Evolutionary conservation across 2,329 filamentous ascomycete genomes (phyloP).

Genomic region (Ophiostoma pallidulum): DNA sequence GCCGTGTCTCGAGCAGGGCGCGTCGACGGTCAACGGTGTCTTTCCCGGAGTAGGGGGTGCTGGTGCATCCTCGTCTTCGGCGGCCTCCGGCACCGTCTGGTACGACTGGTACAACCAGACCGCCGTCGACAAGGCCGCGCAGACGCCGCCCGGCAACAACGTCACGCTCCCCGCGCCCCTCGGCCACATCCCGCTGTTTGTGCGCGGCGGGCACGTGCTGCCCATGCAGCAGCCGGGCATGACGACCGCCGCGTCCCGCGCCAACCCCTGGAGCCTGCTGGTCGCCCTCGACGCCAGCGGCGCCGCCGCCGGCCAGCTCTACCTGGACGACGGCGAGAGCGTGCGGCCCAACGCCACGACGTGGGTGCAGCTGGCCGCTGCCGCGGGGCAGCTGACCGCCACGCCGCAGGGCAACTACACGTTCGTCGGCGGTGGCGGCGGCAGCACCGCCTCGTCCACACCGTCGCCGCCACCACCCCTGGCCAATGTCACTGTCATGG

Average conservation of each 20-base stretch:
- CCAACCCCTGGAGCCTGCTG: constrained; percentile 58
- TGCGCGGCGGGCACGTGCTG: constrained; percentile 59
- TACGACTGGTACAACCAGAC: constrained; percentile 73
- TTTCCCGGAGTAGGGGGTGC: constrained; percentile 36
- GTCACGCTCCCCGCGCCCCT: constrained; percentile 37
- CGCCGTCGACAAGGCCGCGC: constrained; percentile 31
- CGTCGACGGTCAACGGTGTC: constrained; percentile 31
- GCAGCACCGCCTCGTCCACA: not conserved
- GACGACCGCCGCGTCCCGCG: constrained; percentile 54
- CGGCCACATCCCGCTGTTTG: constrained; percentile 62
- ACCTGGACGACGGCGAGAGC: constrained; percentile 68
- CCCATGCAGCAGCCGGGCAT: constrained; percentile 59
- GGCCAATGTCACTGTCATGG: constrained; percentile 54
- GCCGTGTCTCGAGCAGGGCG: constrained; percentile 37
- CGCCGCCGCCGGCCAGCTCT: constrained; percentile 51
- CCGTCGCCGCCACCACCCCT: constrained; percentile 27
- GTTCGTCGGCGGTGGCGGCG: constrained; percentile 35
- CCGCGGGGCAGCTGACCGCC: constrained; percentile 32
- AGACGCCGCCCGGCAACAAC: constrained; percentile 25
- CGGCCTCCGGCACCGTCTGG: constrained; percentile 40
- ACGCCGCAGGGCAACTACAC: constrained; percentile 40
- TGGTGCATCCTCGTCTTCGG: not conserved
- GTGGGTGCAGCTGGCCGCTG: constrained; percentile 6
- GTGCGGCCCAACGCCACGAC: constrained; percentile 25
- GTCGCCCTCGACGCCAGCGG: constrained; percentile 48